phyloP scores from a whole-genome alignment of 2,329 filamentous ascomycete genomes.

The Akanthomyces dipterigenus region DNA sequence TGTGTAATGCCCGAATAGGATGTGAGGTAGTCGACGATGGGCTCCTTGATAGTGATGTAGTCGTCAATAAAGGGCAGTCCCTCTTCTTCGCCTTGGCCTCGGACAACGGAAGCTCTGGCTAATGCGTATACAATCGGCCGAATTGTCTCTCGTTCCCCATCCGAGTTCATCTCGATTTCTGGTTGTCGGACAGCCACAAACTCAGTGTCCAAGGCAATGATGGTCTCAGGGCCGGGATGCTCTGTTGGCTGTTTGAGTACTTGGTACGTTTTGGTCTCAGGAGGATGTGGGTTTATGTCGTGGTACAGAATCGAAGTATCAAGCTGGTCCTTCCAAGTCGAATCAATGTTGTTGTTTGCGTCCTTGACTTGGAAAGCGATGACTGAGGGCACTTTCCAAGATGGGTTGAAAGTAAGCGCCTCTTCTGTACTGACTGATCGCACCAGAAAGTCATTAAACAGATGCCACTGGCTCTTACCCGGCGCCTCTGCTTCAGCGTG shows the following conservation, averaged over 20 bases:
- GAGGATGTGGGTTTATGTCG: constrained; percentile 45
- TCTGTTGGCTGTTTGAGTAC: constrained; percentile 54
- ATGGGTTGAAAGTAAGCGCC: constrained; percentile 79
- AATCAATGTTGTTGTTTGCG: constrained; percentile 75
- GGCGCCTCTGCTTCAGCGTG: constrained; percentile 56
- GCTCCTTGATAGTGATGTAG: constrained; percentile 86
- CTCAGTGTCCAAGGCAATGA: constrained; percentile 89
- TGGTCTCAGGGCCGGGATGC: constrained; percentile 61
- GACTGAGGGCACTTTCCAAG: constrained; percentile 90
- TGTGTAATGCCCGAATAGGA: constrained; percentile 86
- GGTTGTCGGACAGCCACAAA: constrained; percentile 90
- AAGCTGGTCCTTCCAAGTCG: constrained; percentile 75
- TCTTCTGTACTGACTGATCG: constrained; percentile 72
- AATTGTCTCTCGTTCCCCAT: constrained; percentile 86
- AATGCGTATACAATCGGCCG: constrained; percentile 84
- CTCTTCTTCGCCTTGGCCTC: constrained; percentile 70
- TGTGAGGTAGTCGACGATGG: constrained; percentile 91
- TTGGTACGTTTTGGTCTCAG: constrained; percentile 48
- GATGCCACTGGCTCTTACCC: constrained; percentile 72
- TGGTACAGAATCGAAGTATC: constrained; percentile 81
- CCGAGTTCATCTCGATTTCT: constrained; percentile 93
- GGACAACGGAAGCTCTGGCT: constrained; percentile 85
- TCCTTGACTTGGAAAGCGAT: constrained; percentile 79
- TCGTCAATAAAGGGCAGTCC: constrained; percentile 92
- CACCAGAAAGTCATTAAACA: constrained; percentile 97